A percentile compares a stretch with the other conserved stretches of the same genome.
These are phyloP conservation scores for Talaromyces wortmannii DNA, from an alignment of 495 filamentous ascomycete genomes.

Conservation along the genomic window DNA sequence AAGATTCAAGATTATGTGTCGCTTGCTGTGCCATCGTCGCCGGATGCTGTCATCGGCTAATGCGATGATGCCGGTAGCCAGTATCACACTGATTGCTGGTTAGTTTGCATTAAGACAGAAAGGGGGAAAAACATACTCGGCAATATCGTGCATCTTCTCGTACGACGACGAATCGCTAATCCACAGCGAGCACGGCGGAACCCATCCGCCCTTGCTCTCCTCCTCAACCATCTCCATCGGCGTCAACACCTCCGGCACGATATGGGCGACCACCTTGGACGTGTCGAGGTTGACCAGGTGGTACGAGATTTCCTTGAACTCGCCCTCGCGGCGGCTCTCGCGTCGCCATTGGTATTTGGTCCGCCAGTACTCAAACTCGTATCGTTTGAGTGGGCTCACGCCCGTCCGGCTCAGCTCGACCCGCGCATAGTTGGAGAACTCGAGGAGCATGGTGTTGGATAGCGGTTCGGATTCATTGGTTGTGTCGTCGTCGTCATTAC, in stretches of 20 bases:
- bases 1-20: slow-evolving; percentile 46
- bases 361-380: slow-evolving; percentile 91
- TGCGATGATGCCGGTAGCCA: slow-evolving; percentile 82
- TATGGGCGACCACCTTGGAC: slow-evolving; percentile 64
- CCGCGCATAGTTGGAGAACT: slow-evolving; percentile 97
- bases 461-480: slow-evolving; percentile 22
- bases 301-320: slow-evolving; percentile 60
- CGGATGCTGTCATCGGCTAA: slow-evolving; percentile 92
- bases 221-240: slow-evolving; percentile 66
- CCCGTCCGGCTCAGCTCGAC: slow-evolving; percentile 74
- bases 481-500: slow-evolving; percentile 16
- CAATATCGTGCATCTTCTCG: slow-evolving; percentile 66
- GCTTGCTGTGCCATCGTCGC: slow-evolving; percentile 65
- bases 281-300: slow-evolving; percentile 66
- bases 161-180: slow-evolving; percentile 68
- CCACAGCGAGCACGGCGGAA: slow-evolving; percentile 85
- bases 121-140: slow-evolving; percentile 68
- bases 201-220: slow-evolving; percentile 76
- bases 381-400: slow-evolving; percentile 63
- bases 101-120: not conserved
- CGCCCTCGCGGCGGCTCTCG: slow-evolving; percentile 52
- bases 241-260: slow-evolving; percentile 74
- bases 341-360: slow-evolving; percentile 82
- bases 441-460: slow-evolving; percentile 73
- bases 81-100: slow-evolving; percentile 57